Conservation (phyloP, 2,329 filamentous ascomycete genomes). For the Colletotrichum sp. region DNA sequence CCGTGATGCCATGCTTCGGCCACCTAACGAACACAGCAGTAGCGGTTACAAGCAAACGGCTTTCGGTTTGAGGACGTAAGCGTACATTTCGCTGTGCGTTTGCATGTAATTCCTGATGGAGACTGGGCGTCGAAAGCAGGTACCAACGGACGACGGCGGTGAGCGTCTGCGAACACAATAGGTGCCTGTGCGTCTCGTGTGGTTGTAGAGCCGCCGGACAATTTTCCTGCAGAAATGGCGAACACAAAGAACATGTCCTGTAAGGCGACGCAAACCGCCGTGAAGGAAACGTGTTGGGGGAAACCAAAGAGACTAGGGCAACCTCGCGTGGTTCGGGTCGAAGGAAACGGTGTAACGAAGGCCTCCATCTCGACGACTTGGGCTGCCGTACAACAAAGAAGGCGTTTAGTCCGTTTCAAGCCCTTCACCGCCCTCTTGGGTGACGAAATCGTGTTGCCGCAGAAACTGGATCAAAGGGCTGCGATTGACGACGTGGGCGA, state of each 20-base stretch:
- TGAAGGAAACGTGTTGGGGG: not conserved
- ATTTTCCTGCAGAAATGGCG: not conserved
- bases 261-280: not conserved
- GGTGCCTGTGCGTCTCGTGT: not conserved
- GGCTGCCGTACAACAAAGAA: conserved; percentile 3
- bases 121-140: not conserved
- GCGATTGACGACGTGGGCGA: not conserved
- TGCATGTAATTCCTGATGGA: not conserved
- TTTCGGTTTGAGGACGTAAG: not conserved
- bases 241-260: not conserved
- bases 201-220: not conserved
- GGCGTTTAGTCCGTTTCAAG: conserved; percentile 11
- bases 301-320: not conserved
- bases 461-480: not conserved
- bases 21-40: not conserved
- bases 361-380: not conserved
- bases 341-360: not conserved
- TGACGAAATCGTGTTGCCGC: not conserved
- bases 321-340: not conserved
- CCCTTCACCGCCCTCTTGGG: not conserved
- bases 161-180: not conserved
- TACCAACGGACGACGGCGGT: not conserved
- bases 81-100: not conserved
- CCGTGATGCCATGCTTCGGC: not conserved
- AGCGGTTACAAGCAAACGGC: not conserved